Evolutionary conservation across 2,329 filamentous ascomycete species (phyloP).

Genomic region (Ophiocordyceps sinensis): DNA sequence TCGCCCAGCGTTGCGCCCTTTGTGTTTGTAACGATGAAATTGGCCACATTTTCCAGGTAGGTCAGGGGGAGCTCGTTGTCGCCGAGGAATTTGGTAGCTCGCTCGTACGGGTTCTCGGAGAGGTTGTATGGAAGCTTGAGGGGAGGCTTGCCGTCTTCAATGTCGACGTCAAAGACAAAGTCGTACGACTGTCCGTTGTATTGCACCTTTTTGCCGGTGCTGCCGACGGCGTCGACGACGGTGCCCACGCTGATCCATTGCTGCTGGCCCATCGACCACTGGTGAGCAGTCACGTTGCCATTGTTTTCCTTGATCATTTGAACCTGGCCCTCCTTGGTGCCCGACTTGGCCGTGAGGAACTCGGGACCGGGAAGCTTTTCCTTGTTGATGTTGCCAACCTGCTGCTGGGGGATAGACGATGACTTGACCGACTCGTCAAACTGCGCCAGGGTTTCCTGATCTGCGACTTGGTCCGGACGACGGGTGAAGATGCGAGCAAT

Average conservation of each 20-base stretch:
- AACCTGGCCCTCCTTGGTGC: slow-evolving; percentile 93
- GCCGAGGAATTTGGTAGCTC: slow-evolving; percentile 78
- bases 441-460: slow-evolving; percentile 48
- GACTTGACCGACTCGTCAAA: slow-evolving; percentile 74
- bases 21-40: slow-evolving; percentile 85
- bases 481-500: slow-evolving; percentile 75
- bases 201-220: slow-evolving; percentile 61
- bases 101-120: slow-evolving; percentile 83
- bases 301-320: slow-evolving; percentile 78
- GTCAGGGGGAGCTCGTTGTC: slow-evolving; percentile 77
- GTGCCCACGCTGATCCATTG: slow-evolving; percentile 87
- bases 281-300: slow-evolving; percentile 71
- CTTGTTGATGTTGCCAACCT: slow-evolving; percentile 73
- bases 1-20: slow-evolving; percentile 72
- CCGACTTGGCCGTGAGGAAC: slow-evolving; percentile 66
- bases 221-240: slow-evolving; percentile 78
- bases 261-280: slow-evolving; percentile 60
- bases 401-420: slow-evolving; percentile 79
- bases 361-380: slow-evolving; percentile 81
- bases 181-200: slow-evolving; percentile 84
- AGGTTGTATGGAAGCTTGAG: slow-evolving; percentile 91
- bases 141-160: slow-evolving; percentile 84
- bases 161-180: slow-evolving; percentile 92
- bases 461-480: slow-evolving; percentile 52
- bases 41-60: slow-evolving; percentile 82